These are phyloP conservation scores for Ophiocordyceps robertsii DNA, from an alignment of 2,329 filamentous ascomycete genomes.

Conservation along the genomic window DNA sequence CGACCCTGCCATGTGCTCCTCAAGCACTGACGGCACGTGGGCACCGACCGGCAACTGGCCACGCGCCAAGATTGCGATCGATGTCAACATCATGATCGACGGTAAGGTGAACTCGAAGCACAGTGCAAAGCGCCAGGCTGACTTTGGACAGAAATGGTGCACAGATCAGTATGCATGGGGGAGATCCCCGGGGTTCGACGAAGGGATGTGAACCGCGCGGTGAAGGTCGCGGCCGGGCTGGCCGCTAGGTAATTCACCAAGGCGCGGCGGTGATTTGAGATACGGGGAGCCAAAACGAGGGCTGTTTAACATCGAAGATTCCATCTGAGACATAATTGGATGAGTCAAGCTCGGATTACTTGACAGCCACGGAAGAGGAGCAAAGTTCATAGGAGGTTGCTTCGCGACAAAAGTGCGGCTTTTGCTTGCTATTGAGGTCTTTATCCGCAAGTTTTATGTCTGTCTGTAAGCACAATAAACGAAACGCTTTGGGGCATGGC, in stretches of 20 bases:
- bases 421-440: too few relatives aligned
- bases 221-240: constrained; percentile 8
- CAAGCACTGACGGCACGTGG: not conserved
- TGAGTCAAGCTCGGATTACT: too few relatives aligned
- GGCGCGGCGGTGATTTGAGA: too few relatives aligned
- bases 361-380: too few relatives aligned
- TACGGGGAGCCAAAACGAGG: too few relatives aligned
- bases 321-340: too few relatives aligned
- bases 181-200: constrained; percentile 24
- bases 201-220: constrained; percentile 20
- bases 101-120: constrained; percentile 13
- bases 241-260: not conserved
- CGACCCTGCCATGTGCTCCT: not conserved
- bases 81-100: constrained; percentile 18
- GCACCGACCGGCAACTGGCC: constrained; percentile 5
- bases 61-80: constrained; percentile 19
- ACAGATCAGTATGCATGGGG: constrained; percentile 23
- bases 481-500: too few relatives aligned
- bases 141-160: constrained; percentile 18
- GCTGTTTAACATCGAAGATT: too few relatives aligned
- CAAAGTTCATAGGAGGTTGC: too few relatives aligned
- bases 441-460: too few relatives aligned
- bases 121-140: not conserved
- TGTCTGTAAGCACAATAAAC: too few relatives aligned
- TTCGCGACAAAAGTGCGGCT: too few relatives aligned